Evolutionary conservation across 495 filamentous ascomycete species (phyloP), one percentile per base, ranked within the genome.

Genomic region (Penicillium manginii): DNA sequence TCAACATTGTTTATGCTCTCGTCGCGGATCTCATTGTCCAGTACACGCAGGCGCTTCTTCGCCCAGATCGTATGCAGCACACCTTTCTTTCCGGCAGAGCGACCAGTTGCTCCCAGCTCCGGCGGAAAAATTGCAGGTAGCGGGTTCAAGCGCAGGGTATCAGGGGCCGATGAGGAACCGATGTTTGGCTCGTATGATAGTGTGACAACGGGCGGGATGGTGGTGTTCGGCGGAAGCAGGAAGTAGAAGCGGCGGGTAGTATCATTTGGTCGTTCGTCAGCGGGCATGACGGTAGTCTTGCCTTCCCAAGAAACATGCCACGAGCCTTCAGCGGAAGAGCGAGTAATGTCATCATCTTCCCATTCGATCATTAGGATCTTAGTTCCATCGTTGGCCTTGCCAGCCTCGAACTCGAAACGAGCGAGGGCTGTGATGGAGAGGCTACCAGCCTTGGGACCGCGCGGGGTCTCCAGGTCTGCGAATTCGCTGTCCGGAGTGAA

Each of bases 341-440:
- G 74, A 59, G 32, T 64, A 14, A 72, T 58, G 21, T 80, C 73
- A 32, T 85, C 79, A 33, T 86, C 85, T 61, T 90, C 85, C 90
- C 90, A 93, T 60, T 93, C 89, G 11, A 93, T 83, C 88, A 93
- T 91, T 48, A 93, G 68, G 47, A 96, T 87, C 74, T 93, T 93
- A 31, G 88, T 92, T 9, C 90, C 91, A 37, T 92, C 90, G 62
- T 90, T 90, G 2, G 81, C 87, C 61, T 84, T 84, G 42, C 88
- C 89, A 4, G 86, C 78, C 69, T 92, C 89, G 63, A 93, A 92
- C 67, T 93, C 91, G 72, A 92, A 96, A 19, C 91, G 86, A n/a
- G 89, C 89, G 14, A 92, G 76, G 2, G 86, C 86, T 1, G 67
- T 72, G 45, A 81, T 76, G 0, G 78, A 78, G 0, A 78, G 61